Evolutionary conservation across 768 basidiomycete genomes (phyloP).

Genomic region (Nidularia sp.): DNA sequence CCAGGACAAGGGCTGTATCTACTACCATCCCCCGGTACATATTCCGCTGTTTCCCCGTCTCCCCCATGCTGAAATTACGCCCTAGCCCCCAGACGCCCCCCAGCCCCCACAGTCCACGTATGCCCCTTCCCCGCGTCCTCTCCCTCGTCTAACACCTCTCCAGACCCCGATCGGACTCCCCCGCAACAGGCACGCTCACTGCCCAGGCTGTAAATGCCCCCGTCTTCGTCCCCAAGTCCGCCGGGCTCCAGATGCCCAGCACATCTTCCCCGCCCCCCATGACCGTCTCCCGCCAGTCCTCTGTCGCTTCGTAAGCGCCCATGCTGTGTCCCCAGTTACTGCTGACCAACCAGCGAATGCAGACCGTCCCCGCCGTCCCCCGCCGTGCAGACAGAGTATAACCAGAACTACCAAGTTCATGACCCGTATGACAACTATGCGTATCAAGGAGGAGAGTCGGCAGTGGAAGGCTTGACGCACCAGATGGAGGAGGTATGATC

Average conservation of each 20-base stretch:
- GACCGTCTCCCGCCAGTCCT: background rate
- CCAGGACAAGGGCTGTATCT: constrained; percentile 82
- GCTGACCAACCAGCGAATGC: background rate
- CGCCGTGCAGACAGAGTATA: constrained; percentile 6
- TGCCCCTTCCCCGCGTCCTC: constrained; percentile 11
- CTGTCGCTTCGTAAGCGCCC: background rate
- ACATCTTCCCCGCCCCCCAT: constrained; percentile 19
- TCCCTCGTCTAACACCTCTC: constrained; percentile 11
- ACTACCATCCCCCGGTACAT: constrained; percentile 72
- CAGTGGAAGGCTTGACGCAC: constrained; percentile 17
- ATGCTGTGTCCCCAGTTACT: background rate
- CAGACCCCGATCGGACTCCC: constrained; percentile 42
- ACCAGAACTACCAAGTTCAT: constrained; percentile 12
- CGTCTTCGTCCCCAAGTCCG: constrained; percentile 74
- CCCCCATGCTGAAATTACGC: constrained; percentile 1
- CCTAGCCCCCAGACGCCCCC: constrained; percentile 4
- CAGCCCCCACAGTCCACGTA: constrained; percentile 22
- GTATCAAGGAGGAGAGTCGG: constrained; percentile 11
- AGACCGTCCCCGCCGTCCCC: constrained; percentile 15
- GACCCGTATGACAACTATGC: constrained; percentile 19
- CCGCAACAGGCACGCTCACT: constrained; percentile 33
- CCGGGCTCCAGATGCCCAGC: constrained; percentile 2
- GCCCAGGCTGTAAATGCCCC: constrained; percentile 79
- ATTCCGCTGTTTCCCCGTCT: constrained; percentile 1
- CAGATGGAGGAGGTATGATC: constrained; percentile 26